A percentile compares a stretch with the other conserved stretches of the same genome.
These are phyloP conservation scores for Ilyonectria robusta DNA, from an alignment of 2,329 filamentous ascomycete genomes.

Conservation along the genomic window DNA sequence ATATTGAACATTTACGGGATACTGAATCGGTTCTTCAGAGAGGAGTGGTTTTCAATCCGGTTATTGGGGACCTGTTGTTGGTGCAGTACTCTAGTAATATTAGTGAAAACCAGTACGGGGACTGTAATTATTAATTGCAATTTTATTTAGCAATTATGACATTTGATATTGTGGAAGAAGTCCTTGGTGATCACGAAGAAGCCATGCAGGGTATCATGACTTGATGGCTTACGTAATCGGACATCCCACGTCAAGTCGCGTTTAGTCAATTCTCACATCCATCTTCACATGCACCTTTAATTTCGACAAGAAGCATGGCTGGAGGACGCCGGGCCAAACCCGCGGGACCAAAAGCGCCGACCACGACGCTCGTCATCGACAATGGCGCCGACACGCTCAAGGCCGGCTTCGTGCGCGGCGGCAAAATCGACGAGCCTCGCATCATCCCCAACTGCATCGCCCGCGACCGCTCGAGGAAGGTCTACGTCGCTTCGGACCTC, in stretches of 20 bases:
- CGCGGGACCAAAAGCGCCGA: slow-evolving; percentile 66
- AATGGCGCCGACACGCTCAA: slow-evolving; percentile 95
- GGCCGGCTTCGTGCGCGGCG: slow-evolving; percentile 78
- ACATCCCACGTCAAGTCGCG: slow-evolving; percentile 38
- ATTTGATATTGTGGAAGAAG: too few relatives aligned
- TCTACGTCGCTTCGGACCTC: slow-evolving; percentile 85
- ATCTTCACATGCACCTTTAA: slow-evolving; percentile 6
- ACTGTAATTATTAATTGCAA: too few relatives aligned
- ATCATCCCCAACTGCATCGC: slow-evolving; percentile 91
- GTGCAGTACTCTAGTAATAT: too few relatives aligned
- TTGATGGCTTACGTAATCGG: slow-evolving; percentile 38
- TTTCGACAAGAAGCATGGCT: slow-evolving; percentile 53
- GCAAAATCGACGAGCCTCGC: slow-evolving; percentile 69
- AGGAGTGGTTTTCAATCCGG: too few relatives aligned
- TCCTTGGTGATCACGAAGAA: too few relatives aligned
- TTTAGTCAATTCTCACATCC: slow-evolving; percentile 22
- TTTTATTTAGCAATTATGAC: too few relatives aligned
- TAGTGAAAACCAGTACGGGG: too few relatives aligned
- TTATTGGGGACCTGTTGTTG: too few relatives aligned
- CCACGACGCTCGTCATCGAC: slow-evolving; percentile 87
- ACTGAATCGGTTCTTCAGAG: too few relatives aligned
- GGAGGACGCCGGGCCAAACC: slow-evolving; percentile 68
- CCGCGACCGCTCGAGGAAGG: slow-evolving; percentile 82
- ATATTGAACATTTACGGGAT: too few relatives aligned
- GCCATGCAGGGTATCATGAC: background rate